phyloP scores from a whole-genome alignment of 345 rosid species.

The Pistacia integerrima region DNA sequence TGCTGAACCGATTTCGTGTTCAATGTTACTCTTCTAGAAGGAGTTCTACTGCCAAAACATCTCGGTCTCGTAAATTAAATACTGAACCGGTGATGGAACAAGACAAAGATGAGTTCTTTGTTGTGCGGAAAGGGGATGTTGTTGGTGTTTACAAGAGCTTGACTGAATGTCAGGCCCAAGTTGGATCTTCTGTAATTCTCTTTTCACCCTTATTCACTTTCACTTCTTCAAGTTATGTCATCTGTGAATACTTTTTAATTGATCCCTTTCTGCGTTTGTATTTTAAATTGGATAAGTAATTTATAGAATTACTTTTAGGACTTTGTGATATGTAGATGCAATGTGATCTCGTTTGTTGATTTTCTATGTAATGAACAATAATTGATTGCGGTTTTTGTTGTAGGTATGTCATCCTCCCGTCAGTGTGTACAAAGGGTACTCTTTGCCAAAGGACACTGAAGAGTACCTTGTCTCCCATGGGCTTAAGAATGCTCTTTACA shows the following conservation, averaged over 20 bases:
- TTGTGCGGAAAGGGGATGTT: constrained; percentile 85
- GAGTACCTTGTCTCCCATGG: constrained; percentile 67
- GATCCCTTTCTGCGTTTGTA: neutral
- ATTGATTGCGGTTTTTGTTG: constrained; percentile 7
- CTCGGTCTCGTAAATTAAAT: constrained; percentile 28
- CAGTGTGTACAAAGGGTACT: constrained; percentile 78
- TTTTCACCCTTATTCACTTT: neutral
- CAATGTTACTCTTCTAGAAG: constrained; percentile 53
- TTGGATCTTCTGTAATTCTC: constrained; percentile 71
- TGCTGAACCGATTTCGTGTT: constrained; percentile 34
- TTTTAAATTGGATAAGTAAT: neutral
- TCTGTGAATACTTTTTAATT: neutral
- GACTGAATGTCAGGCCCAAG: constrained; percentile 78
- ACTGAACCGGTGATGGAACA: constrained; percentile 35
- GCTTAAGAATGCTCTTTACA: constrained; percentile 74
- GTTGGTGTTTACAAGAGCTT: constrained; percentile 75
- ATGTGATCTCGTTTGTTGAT: neutral
- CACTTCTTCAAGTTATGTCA: neutral
- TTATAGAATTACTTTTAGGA: neutral
- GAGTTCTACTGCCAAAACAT: constrained; percentile 25
- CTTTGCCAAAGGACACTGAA: constrained; percentile 57
- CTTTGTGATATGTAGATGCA: neutral
- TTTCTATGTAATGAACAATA: neutral
- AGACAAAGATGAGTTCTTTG: constrained; percentile 71
- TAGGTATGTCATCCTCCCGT: constrained; percentile 86